A percentile compares a stretch with the other conserved stretches of the same genome.
Conservation (phyloP, 75 land plant species). For the Adiantum capillusveneris region DNA sequence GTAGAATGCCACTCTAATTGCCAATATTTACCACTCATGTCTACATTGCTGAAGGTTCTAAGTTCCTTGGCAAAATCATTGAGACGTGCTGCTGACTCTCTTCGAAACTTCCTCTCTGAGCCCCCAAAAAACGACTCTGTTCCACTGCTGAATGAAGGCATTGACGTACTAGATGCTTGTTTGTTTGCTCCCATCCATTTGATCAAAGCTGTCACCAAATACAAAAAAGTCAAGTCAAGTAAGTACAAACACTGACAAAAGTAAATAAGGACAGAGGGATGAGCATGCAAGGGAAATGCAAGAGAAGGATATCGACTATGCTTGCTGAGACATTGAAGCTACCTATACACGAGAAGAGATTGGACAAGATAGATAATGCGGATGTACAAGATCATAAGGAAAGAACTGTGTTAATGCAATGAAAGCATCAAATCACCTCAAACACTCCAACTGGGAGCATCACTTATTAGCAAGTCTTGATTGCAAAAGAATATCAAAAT, state of each 20-base stretch:
- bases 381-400: too few relatives aligned
- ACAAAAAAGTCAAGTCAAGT: background rate
- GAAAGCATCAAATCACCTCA: too few relatives aligned
- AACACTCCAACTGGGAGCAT: too few relatives aligned
- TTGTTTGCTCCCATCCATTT: constrained; percentile 3
- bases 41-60: constrained; percentile 52
- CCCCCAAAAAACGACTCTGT: constrained; percentile 3
- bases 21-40: constrained; percentile 70
- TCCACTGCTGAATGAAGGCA: constrained; percentile 5
- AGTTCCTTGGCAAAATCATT: constrained; percentile 89
- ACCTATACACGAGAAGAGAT: background rate
- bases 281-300: too few relatives aligned
- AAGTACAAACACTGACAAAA: too few relatives aligned
- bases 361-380: background rate
- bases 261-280: too few relatives aligned
- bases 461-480: background rate
- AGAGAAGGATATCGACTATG: too few relatives aligned
- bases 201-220: background rate
- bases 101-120: constrained; percentile 36
- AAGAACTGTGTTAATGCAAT: too few relatives aligned
- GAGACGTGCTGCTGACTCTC: constrained; percentile 54
- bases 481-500: background rate
- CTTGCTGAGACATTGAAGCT: background rate
- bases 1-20: background rate
- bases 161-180: background rate